A percentile compares a stretch with the other conserved stretches of the same genome.
phyloP scores from a whole-genome alignment of 2,329 filamentous ascomycete species.

The Fonsecaea monophora region DNA sequence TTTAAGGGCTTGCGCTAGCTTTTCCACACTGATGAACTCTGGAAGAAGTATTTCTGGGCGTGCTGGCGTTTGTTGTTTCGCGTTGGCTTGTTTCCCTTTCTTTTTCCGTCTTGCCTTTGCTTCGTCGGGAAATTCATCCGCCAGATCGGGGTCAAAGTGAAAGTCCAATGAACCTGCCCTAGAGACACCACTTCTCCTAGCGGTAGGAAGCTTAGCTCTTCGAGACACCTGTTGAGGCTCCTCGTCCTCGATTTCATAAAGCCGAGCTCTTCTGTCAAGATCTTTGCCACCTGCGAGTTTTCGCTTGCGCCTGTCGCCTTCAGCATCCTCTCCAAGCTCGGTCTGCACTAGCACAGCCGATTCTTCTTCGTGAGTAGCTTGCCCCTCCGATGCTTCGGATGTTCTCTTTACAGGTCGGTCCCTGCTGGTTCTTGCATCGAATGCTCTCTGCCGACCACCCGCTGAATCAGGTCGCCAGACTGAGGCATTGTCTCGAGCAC shows the following conservation, averaged over 20 bases:
- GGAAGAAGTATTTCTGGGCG: slow-evolving; percentile 75
- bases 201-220: slow-evolving; percentile 3
- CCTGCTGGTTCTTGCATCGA: not conserved
- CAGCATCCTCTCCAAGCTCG: slow-evolving; percentile 39
- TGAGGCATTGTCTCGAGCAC: slow-evolving; percentile 2
- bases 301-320: slow-evolving; percentile 16
- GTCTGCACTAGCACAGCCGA: slow-evolving; percentile 46
- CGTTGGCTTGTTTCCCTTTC: slow-evolving; percentile 48
- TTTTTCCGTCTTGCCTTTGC: slow-evolving; percentile 28
- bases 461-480: slow-evolving; percentile 9
- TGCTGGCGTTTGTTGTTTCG: slow-evolving; percentile 53
- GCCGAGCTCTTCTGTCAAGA: slow-evolving; percentile 28
- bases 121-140: slow-evolving; percentile 48
- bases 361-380: slow-evolving; percentile 1
- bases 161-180: slow-evolving; percentile 25
- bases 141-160: slow-evolving; percentile 44
- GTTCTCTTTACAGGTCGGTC: slow-evolving; percentile 1
- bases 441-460: not conserved
- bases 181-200: slow-evolving; percentile 17
- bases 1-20: slow-evolving; percentile 76
- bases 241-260: slow-evolving; percentile 34
- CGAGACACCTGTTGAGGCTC: slow-evolving; percentile 18
- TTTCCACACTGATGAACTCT: slow-evolving; percentile 87
- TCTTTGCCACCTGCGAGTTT: slow-evolving; percentile 20
- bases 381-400: not conserved